Conservation (phyloP, 2,329 filamentous ascomycete species). For the Ophiocordyceps camponoti-saundersi region DNA sequence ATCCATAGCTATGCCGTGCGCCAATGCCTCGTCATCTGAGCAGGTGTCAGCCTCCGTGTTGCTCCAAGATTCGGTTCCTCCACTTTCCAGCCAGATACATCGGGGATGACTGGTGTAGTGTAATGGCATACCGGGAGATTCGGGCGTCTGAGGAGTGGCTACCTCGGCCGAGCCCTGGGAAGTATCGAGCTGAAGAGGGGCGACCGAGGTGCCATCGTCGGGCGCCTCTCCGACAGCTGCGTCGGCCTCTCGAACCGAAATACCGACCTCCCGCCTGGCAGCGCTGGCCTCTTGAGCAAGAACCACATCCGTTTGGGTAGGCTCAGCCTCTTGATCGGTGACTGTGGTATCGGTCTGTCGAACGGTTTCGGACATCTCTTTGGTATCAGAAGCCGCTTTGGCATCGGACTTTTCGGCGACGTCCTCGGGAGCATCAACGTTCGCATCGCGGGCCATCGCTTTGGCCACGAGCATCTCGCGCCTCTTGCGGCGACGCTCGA, state of each 20-base stretch:
- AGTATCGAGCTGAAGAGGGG: background rate
- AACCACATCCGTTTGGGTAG: background rate
- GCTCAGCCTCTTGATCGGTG: background rate
- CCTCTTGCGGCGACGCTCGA: conserved; percentile 69
- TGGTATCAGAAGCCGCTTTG: background rate
- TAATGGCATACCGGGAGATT: background rate
- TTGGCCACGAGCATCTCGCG: conserved; percentile 77
- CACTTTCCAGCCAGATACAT: too few relatives aligned
- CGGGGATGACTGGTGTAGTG: background rate
- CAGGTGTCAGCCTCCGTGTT: background rate
- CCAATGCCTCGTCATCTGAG: background rate
- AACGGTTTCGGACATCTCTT: background rate
- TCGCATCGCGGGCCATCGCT: conserved; percentile 5
- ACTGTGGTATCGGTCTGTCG: background rate
- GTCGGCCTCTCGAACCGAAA: background rate
- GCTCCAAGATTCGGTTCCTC: too few relatives aligned
- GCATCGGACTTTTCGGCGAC: background rate
- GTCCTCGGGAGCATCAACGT: background rate
- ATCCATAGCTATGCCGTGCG: background rate
- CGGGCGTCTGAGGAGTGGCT: background rate
- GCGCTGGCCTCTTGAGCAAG: background rate
- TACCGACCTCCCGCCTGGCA: background rate
- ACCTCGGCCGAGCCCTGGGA: background rate
- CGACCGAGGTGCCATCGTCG: background rate
- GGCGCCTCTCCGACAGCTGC: background rate